These are phyloP conservation scores for Malus sieversii DNA, from an alignment of 306 rosid species.

Conservation along the genomic window DNA sequence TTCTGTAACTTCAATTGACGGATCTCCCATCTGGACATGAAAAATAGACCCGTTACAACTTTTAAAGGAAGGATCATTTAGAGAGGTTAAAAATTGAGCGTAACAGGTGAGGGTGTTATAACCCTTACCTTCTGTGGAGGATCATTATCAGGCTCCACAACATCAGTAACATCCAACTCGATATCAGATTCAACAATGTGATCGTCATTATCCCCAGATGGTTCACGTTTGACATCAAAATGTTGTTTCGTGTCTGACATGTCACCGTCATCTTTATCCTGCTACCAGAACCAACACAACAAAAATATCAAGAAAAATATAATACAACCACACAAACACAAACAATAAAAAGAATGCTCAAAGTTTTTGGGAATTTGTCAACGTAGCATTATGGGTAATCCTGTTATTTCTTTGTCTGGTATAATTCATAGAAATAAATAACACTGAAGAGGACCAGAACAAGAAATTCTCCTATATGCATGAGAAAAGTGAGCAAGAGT, in stretches of 20 bases:
- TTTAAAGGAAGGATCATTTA: neutral
- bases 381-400: neutral
- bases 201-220: constrained; percentile 24
- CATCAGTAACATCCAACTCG: constrained; percentile 57
- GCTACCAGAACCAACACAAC: constrained; percentile 1
- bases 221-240: constrained; percentile 18
- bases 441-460: neutral
- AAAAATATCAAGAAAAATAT: neutral
- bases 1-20: constrained; percentile 53
- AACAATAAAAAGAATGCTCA: neutral
- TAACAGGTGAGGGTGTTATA: neutral
- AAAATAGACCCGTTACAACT: neutral
- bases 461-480: too few relatives aligned
- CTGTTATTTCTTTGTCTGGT: neutral
- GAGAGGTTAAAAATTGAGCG: neutral
- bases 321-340: neutral
- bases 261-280: constrained; percentile 36
- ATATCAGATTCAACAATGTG: constrained; percentile 65
- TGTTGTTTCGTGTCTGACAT: constrained; percentile 16
- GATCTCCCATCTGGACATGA: constrained; percentile 61
- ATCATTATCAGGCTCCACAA: constrained; percentile 66
- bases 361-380: neutral
- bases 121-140: constrained; percentile 57
- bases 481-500: too few relatives aligned
- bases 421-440: neutral